Evolutionary conservation across 208 protist genomes (phyloP), one percentile per base, ranked within the genome.

Genomic region (Novymonas esmeraldas): DNA sequence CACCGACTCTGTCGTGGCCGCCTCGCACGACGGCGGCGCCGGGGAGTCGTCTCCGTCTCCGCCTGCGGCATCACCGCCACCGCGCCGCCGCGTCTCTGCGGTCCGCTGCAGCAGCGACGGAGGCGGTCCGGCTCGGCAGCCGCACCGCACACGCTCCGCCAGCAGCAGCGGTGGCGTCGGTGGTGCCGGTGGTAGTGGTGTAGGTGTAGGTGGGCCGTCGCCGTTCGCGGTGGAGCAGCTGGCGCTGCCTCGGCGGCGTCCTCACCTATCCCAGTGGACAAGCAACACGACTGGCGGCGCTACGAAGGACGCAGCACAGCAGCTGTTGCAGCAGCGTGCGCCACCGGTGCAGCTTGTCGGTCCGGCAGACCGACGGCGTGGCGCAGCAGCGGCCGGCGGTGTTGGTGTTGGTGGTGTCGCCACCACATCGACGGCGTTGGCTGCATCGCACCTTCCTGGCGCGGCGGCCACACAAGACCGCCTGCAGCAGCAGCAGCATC

Each of bases 231-330:
- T 42, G 20, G 59, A 61, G 16, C 58, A 62, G 42, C 68, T 73
- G 20, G 59, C 42, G 38, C 65, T 73, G 68, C 68, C 59, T 54
- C 68, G 68, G 7, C 57, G n/a, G n/a, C n/a, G n/a, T n/a, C n/a
- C n/a, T n/a, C n/a, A n/a, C n/a, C n/a, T n/a, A n/a, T n/a, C n/a
- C n/a, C 14, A 48, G 22, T 46, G 13, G 6, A 22, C 18, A 38
- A 29, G n/a, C 24, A 1, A 26, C 26, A 13, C 13, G 2, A 33
- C 31, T n/a, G 31, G 22, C 51, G 50, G 38, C 7, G 46, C 52
- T 14, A 39, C 42, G 14, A 39, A n/a, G n/a, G n/a, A n/a, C n/a
- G n/a, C n/a, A n/a, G 29, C 20, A 14, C n/a, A 28, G 24, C 45
- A 64, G 3, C 59, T 1, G 59, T 42, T 42, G 34, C 56, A 60